Conservation (phyloP, 768 basidiomycete species). For the Pholiota microspora region DNA sequence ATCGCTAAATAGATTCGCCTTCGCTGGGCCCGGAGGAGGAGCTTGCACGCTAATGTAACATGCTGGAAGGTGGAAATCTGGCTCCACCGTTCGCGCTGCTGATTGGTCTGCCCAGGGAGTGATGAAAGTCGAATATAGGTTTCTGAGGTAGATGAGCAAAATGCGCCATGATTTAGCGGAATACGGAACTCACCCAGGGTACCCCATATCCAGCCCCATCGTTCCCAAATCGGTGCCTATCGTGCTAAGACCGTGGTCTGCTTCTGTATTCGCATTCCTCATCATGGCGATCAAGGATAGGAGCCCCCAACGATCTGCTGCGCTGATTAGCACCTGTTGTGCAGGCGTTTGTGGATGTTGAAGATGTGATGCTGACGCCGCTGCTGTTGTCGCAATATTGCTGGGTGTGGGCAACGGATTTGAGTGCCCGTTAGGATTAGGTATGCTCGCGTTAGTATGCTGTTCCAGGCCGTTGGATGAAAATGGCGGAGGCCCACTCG, state of each 20-base stretch:
- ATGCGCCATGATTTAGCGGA: slow-evolving; percentile 9
- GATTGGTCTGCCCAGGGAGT: slow-evolving; percentile 96
- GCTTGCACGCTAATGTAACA: slow-evolving; percentile 91
- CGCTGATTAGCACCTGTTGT: slow-evolving; percentile 88
- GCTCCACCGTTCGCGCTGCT: slow-evolving; percentile 82
- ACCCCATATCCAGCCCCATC: slow-evolving; percentile 88
- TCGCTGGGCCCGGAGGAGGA: slow-evolving; percentile 76
- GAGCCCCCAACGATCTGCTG: slow-evolving; percentile 95
- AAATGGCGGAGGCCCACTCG: slow-evolving; percentile 30
- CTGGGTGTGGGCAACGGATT: slow-evolving; percentile 36
- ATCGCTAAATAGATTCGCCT: slow-evolving; percentile 85
- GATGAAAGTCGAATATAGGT: slow-evolving; percentile 89
- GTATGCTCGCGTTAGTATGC: slow-evolving; percentile 26
- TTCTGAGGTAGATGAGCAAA: slow-evolving; percentile 41
- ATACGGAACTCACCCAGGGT: slow-evolving; percentile 62
- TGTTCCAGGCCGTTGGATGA: slow-evolving; percentile 36
- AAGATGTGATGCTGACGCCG: slow-evolving; percentile 32
- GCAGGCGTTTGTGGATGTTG: slow-evolving; percentile 84
- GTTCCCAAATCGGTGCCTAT: slow-evolving; percentile 91
- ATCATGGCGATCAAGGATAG: slow-evolving; percentile 84
- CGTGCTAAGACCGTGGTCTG: slow-evolving; percentile 77
- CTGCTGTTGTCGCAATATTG: slow-evolving; percentile 30
- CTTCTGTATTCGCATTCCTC: slow-evolving; percentile 72
- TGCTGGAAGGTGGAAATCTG: slow-evolving; percentile 85
- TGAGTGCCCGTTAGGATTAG: slow-evolving; percentile 30